Percentiles rank a stretch among this genome's conserved stretches.
These are phyloP conservation scores for Apiotrichum gamsii DNA, from an alignment of 1,284 basidiomycete genomes.

Conservation along the genomic window DNA sequence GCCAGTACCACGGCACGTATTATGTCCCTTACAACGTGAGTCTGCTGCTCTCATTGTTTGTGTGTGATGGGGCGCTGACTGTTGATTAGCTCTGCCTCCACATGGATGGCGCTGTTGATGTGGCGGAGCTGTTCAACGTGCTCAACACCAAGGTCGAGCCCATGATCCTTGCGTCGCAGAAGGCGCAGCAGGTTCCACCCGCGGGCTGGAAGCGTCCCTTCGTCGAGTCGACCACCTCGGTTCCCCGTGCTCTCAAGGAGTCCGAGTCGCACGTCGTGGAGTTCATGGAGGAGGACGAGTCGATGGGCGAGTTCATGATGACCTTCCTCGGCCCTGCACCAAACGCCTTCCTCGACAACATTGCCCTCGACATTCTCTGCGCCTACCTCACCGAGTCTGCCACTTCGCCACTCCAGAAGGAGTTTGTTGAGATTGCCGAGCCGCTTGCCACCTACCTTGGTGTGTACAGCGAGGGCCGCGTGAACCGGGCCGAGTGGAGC, in stretches of 20 bases:
- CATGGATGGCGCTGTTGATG: slow-evolving; percentile 52
- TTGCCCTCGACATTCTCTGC: slow-evolving; percentile 78
- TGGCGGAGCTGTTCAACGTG: slow-evolving; percentile 56
- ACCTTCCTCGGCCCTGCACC: slow-evolving; percentile 73
- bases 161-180: slow-evolving; percentile 53
- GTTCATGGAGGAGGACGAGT: slow-evolving; percentile 98
- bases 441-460: slow-evolving; percentile 84
- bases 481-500: slow-evolving; percentile 66
- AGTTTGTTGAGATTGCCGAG: slow-evolving; percentile 85
- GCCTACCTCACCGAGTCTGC: slow-evolving; percentile 85
- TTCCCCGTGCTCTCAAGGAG: slow-evolving; percentile 56
- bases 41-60: slow-evolving; percentile 9
- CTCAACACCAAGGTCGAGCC: slow-evolving; percentile 78
- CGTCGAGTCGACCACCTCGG: slow-evolving; percentile 73
- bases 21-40: slow-evolving; percentile 94
- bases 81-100: slow-evolving; percentile 47
- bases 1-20: slow-evolving; percentile 81
- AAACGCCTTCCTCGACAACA: slow-evolving; percentile 67
- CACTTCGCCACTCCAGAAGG: slow-evolving; percentile 84
- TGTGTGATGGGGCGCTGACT: slow-evolving; percentile 1
- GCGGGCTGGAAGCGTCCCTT: slow-evolving; percentile 90
- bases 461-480: slow-evolving; percentile 71
- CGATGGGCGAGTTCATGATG: slow-evolving; percentile 77
- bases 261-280: slow-evolving; percentile 61
- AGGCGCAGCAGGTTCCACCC: slow-evolving; percentile 54